These are phyloP conservation scores for Cairneyella variabilis DNA, from an alignment of 495 filamentous ascomycete species.

Conservation along the genomic window DNA sequence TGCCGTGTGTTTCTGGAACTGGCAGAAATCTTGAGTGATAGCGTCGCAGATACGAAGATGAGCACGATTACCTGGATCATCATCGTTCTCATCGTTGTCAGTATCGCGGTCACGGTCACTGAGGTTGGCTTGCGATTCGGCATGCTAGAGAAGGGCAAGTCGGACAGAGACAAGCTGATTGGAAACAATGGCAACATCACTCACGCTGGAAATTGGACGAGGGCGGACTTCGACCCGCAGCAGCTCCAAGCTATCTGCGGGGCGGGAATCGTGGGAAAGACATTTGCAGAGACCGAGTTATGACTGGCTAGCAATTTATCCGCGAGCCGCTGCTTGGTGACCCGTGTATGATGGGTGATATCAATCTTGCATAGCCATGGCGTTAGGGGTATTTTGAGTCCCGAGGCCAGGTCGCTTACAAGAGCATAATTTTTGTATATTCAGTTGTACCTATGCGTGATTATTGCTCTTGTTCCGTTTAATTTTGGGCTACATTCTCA, in stretches of 20 bases:
- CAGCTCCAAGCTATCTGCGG: conserved; percentile 45
- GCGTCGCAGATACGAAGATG: conserved; percentile 90
- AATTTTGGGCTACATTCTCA: too few relatives aligned
- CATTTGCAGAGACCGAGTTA: conserved; percentile 35
- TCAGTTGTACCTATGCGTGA: too few relatives aligned
- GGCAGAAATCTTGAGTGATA: conserved; percentile 90
- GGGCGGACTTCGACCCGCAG: conserved; percentile 30
- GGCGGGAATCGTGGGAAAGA: conserved; percentile 35
- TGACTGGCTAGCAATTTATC: too few relatives aligned
- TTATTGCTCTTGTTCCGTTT: too few relatives aligned
- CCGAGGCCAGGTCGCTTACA: too few relatives aligned
- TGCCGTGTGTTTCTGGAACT: conserved; percentile 96
- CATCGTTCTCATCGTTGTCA: conserved; percentile 87
- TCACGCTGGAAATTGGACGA: conserved; percentile 28
- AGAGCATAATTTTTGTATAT: too few relatives aligned
- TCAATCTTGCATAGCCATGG: conserved; percentile 15
- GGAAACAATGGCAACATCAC: conserved; percentile 28
- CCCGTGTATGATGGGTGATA: conserved; percentile 4
- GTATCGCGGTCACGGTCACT: conserved; percentile 83
- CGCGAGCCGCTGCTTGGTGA: too few relatives aligned
- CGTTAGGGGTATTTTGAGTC: too few relatives aligned
- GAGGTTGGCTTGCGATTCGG: conserved; percentile 88
- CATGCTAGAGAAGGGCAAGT: conserved; percentile 55
- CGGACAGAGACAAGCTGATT: conserved; percentile 25
- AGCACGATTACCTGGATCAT: conserved; percentile 96